Evolutionary conservation across 1,284 basidiomycete genomes (phyloP), one percentile per base, ranked within the genome.

Genomic region (Ceratobasidium sp.): DNA sequence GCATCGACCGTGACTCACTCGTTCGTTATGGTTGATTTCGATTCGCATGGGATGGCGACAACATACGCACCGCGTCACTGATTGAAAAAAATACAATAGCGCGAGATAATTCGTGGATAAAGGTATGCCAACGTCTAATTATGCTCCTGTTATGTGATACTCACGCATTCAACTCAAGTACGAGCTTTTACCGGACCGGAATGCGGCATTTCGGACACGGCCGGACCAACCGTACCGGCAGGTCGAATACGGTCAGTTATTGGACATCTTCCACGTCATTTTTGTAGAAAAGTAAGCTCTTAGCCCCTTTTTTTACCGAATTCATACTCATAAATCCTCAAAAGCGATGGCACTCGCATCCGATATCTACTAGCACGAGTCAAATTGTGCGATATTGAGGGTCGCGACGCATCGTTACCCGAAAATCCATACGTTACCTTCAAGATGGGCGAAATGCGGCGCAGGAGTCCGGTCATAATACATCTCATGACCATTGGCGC

Each of bases 211-310:
- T 23, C 52, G 52, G 23, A 54, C 3, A 4, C 14, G 16, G 14
- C 52, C 52, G 14, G 52, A 54, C 52, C 18, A 18, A 5, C 52
- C 12, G 18, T 18, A 20, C 52, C 52, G 52, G 23, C 18, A 20
- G 41, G 73, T 38, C 2, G 80, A 81, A 71, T 82, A 80, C 77
- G 81, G 81, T 14, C 81, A 82, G 69, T 79, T 83, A 14, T 78
- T 79, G 38, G 59, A 81, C 52, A 79, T 83, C n/a, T 70, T 80
- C 30, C 78, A 81, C 5, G 74, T 83, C 12, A 38, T 38, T 3
- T 38, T 38, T 8, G 38, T 38, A 8, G 8, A 38, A 38, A 7
- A 30, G 33, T 2, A 54, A 82, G 33, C 77, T 78, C 20, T 48
- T 73, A 44, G 7, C 27, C 64, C n/a, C n/a, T 70, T 18, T 55